A percentile compares a stretch with the other conserved stretches of the same genome.
Conservation (phyloP, 306 rosid species). For the Quercus agrifolia region DNA sequence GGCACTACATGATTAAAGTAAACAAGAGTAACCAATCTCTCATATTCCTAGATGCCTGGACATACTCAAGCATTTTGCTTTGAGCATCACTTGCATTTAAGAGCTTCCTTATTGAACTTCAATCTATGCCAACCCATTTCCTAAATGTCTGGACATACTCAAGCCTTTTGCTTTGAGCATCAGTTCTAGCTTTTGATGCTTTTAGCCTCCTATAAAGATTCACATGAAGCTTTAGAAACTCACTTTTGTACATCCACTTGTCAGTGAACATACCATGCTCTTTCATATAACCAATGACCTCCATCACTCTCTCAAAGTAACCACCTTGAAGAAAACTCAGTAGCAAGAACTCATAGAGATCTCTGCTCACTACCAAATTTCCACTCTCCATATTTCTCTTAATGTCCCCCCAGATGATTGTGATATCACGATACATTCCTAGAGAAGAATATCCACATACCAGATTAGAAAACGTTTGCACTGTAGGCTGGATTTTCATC, state of each 20-base stretch:
- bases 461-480: constrained; percentile 53
- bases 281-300: constrained; percentile 62
- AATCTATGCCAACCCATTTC: constrained; percentile 61
- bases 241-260: constrained; percentile 67
- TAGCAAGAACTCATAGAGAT: constrained; percentile 65
- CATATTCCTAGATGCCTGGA: constrained; percentile 43
- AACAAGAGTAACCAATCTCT: too few relatives aligned
- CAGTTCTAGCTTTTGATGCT: constrained; percentile 65
- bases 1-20: too few relatives aligned
- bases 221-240: constrained; percentile 72
- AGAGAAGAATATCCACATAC: constrained; percentile 56
- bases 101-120: constrained; percentile 3
- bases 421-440: constrained; percentile 67
- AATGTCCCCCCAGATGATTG: constrained; percentile 84
- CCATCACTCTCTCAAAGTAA: constrained; percentile 94
- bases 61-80: constrained; percentile 59
- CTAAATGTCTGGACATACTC: constrained; percentile 66
- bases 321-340: constrained; percentile 74
- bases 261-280: constrained; percentile 51
- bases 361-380: constrained; percentile 41
- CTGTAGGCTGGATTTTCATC: constrained; percentile 51
- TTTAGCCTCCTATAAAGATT: constrained; percentile 69
- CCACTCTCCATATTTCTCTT: constrained; percentile 58
- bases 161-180: constrained; percentile 68
- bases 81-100: constrained; percentile 48